Conservation (phyloP, 2,329 filamentous ascomycete species). For the Metarhizium rileyi region DNA sequence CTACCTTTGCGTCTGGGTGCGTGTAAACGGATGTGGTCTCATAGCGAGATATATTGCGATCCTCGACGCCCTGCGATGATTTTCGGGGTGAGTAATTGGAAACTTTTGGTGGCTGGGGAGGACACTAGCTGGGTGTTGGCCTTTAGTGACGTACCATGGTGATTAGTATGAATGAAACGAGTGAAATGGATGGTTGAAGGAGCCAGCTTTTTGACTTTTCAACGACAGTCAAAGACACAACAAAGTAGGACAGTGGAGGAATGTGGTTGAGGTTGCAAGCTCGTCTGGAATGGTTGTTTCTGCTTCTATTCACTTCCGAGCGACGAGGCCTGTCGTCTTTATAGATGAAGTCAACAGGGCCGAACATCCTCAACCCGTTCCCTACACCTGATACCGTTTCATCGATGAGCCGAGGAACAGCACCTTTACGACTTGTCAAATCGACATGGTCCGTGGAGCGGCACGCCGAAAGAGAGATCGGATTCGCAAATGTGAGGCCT, state of each 20-base stretch:
- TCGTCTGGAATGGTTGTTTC: neutral
- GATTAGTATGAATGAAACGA: neutral
- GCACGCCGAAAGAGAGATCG: neutral
- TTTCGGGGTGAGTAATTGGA: neutral
- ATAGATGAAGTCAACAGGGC: neutral
- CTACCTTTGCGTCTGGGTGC: constrained; percentile 48
- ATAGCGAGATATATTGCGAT: constrained; percentile 32
- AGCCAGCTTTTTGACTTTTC: neutral
- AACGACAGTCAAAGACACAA: too few relatives aligned
- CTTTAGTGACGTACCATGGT: neutral
- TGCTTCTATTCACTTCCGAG: neutral
- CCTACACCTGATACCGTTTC: neutral
- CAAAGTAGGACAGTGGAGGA: too few relatives aligned
- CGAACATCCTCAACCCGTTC: neutral
- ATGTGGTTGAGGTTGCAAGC: too few relatives aligned
- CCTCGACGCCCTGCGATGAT: constrained; percentile 26
- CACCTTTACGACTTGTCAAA: neutral
- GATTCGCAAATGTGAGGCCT: constrained; percentile 1
- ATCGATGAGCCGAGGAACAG: neutral
- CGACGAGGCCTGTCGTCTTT: neutral
- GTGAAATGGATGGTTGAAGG: too few relatives aligned
- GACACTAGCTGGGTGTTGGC: neutral
- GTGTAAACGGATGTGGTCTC: constrained; percentile 50
- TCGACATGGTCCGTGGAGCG: neutral
- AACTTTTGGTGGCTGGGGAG: neutral